These are phyloP conservation scores for Arachnomyces sp. DNA, from an alignment of 2,329 filamentous ascomycete genomes.

Conservation along the genomic window DNA sequence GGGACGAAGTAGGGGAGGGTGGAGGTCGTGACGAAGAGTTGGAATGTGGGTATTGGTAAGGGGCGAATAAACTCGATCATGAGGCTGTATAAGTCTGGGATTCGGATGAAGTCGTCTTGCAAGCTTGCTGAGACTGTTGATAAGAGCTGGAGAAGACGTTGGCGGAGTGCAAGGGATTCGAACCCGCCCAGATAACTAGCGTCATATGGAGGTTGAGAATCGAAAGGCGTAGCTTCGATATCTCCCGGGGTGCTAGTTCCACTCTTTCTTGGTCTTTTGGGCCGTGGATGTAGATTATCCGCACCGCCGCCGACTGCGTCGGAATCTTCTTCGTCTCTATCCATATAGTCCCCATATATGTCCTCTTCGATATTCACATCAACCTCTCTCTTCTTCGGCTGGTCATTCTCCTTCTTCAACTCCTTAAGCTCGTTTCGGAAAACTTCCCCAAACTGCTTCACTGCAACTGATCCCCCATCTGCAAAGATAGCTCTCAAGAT, in stretches of 20 bases:
- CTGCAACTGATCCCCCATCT: slow-evolving; percentile 28
- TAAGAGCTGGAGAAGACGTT: slow-evolving; percentile 38
- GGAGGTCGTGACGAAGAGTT: slow-evolving; percentile 37
- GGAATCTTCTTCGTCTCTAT: slow-evolving; percentile 28
- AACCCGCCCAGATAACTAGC: slow-evolving; percentile 29
- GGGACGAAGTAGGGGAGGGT: slow-evolving; percentile 33
- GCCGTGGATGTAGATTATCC: slow-evolving; percentile 16
- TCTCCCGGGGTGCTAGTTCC: neutral
- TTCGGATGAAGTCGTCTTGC: slow-evolving; percentile 26
- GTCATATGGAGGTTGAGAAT: slow-evolving; percentile 11
- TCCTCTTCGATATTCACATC: slow-evolving; percentile 39
- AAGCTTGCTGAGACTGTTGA: slow-evolving; percentile 29
- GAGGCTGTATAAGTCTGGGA: slow-evolving; percentile 34
- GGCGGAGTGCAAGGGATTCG: slow-evolving; percentile 33
- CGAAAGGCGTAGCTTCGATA: slow-evolving; percentile 7
- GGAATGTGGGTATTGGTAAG: slow-evolving; percentile 38
- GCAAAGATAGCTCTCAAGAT: slow-evolving; percentile 42
- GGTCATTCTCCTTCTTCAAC: slow-evolving; percentile 19
- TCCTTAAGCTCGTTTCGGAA: slow-evolving; percentile 38
- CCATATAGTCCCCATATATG: slow-evolving; percentile 39
- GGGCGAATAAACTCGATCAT: slow-evolving; percentile 41
- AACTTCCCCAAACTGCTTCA: slow-evolving; percentile 37
- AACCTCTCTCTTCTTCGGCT: slow-evolving; percentile 31
- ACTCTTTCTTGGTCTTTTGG: slow-evolving; percentile 27
- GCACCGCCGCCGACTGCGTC: slow-evolving; percentile 19